Evolutionary conservation across 78 protist species (phyloP).

Genomic region (Bigelowiella natans): DNA sequence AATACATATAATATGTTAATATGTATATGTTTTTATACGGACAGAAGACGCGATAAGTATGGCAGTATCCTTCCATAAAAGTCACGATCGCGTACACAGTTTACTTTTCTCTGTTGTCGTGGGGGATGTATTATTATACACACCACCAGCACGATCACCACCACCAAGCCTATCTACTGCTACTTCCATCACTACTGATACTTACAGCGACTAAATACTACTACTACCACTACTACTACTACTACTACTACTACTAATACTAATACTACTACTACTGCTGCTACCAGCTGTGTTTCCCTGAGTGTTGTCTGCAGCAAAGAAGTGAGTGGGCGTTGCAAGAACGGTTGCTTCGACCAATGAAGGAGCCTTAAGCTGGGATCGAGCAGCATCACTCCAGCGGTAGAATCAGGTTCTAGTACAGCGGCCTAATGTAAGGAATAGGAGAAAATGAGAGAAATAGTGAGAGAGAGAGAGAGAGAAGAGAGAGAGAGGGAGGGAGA

Average conservation of each 20-base stretch:
- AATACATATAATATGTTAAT: background rate
- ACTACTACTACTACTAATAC: too few relatives aligned
- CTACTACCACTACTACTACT: too few relatives aligned
- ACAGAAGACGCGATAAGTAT: background rate
- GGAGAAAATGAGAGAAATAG: background rate
- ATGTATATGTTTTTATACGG: background rate
- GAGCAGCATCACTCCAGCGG: slow-evolving; percentile 3
- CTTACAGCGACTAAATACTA: too few relatives aligned
- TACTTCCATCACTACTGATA: too few relatives aligned
- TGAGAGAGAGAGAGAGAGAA: background rate
- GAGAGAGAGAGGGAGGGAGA: background rate
- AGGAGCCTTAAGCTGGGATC: slow-evolving; percentile 17
- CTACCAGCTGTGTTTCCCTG: slow-evolving; percentile 15
- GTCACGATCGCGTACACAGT: too few relatives aligned
- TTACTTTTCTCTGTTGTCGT: too few relatives aligned
- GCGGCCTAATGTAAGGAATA: too few relatives aligned
- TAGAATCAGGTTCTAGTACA: background rate
- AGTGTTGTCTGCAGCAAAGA: slow-evolving; percentile 10
- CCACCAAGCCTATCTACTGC: too few relatives aligned
- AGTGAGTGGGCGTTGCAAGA: background rate
- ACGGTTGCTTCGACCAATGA: background rate
- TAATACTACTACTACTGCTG: background rate
- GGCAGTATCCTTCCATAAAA: too few relatives aligned
- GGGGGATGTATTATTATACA: too few relatives aligned
- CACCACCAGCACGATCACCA: too few relatives aligned